Evolutionary conservation across 768 basidiomycete species (phyloP), one percentile per base, ranked within the genome.

Genomic region (Stropharia rugosoannulata): DNA sequence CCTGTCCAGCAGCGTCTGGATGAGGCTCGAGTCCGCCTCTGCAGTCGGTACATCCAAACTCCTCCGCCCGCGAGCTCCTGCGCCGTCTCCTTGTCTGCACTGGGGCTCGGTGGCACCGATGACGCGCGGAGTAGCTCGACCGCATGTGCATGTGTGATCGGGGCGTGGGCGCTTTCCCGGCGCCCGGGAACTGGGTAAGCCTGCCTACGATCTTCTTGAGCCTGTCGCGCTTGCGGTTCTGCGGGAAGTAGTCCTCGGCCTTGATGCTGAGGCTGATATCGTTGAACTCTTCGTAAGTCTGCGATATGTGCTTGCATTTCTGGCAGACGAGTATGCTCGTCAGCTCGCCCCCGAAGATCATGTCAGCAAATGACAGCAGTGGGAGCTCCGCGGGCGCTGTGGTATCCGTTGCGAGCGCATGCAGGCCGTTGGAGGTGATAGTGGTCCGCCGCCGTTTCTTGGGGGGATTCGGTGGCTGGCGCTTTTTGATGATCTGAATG

Each of bases 311-410:
- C 69, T 96, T 95, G 83, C 95, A 98, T 56, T 84, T 83, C 62
- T 95, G 93, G 69, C 95, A 98, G 2, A 98, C 89, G 47, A 98
- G 87, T 66, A 97, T 87, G 73, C 89, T 92, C 5, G 93, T 87
- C 46, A 98, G 79, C 63, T 85, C 83, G 4, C 95, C 95, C 32
- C 91, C 90, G 64, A 97, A 98, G 54, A 97, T 78, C 76, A 91
- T 90, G 70, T 97, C 95, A 4, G 90, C 82, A 59, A 96, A 89
- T 0, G 95, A 86, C 4, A 80, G 66, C 29, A 88, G 73, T 55
- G 73, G 74, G 37, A 84, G 79, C 36, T 82, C 78, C 36, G 79
- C 76, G 4, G 39, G 13, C 32, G 42, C 41, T 32, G 42, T 35
- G 9, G 27, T 6, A 13, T 55, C 59, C 35, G 51, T 40, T 16